phyloP scores from a whole-genome alignment of 148 eudicot species.

The Pouteria glomerata region DNA sequence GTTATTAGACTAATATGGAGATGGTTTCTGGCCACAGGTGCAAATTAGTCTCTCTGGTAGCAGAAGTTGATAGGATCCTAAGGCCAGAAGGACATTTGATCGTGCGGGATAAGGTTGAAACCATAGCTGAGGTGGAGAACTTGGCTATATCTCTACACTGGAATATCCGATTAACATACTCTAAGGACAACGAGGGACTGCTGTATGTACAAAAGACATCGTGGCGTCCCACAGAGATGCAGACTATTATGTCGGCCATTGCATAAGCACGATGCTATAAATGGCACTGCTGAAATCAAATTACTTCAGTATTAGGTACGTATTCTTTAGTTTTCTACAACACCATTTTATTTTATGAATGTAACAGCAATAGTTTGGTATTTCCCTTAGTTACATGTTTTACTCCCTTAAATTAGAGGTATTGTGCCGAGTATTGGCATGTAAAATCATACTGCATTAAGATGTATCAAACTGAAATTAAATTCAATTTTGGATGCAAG shows the following conservation, averaged over 20 bases:
- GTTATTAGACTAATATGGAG: not conserved
- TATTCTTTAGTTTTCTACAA: not conserved
- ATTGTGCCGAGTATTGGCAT: no score
- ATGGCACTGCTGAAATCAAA: no score
- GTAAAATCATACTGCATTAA: no score
- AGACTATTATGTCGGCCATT: slow-evolving; percentile 44
- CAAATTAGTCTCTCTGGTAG: slow-evolving; percentile 45
- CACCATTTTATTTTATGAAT: no score
- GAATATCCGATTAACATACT: slow-evolving; percentile 52
- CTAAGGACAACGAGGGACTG: slow-evolving; percentile 59
- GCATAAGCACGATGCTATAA: slow-evolving; percentile 15
- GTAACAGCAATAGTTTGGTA: not conserved
- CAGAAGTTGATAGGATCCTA: slow-evolving; percentile 54
- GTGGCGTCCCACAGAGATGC: slow-evolving; percentile 57
- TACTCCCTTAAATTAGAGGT: no score
- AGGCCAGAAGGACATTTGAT: slow-evolving; percentile 63
- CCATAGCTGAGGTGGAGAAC: slow-evolving; percentile 41
- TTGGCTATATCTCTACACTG: slow-evolving; percentile 50
- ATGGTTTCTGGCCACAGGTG: slow-evolving; percentile 30
- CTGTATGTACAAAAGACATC: slow-evolving; percentile 54
- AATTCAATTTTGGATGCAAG: no score
- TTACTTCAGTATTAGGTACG: not conserved
- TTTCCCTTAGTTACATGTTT: not conserved
- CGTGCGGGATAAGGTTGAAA: slow-evolving; percentile 51
- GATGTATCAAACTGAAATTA: no score